These are phyloP conservation scores for Vanrija sp. DNA, from an alignment of 1,284 basidiomycete species.

Conservation along the genomic window DNA sequence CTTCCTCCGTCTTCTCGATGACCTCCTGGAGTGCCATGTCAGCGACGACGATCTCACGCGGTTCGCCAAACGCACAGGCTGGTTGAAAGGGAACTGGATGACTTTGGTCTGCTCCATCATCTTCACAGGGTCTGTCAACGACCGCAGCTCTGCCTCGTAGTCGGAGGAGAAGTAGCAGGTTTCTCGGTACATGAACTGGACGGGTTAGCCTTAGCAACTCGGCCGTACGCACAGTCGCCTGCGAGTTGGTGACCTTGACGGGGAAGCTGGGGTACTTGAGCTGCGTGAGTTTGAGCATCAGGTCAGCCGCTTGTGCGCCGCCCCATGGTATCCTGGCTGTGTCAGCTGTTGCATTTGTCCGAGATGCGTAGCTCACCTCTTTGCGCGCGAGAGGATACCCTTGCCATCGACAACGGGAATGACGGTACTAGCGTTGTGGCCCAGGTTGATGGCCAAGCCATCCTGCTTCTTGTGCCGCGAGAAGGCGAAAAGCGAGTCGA, in stretches of 20 bases:
- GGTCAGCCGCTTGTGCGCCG: constrained; percentile 80
- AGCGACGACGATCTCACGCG: not conserved
- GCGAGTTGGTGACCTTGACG: constrained; percentile 53
- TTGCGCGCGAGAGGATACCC: constrained; percentile 74
- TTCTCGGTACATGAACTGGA: constrained; percentile 81
- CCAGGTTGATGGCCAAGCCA: constrained; percentile 64
- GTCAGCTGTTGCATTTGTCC: not conserved
- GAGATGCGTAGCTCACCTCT: constrained; percentile 57
- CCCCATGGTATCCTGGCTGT: constrained; percentile 83
- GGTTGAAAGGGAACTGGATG: constrained; percentile 77
- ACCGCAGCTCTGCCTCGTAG: constrained; percentile 66
- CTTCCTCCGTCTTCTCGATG: constrained; percentile 89
- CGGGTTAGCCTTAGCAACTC: constrained; percentile 1
- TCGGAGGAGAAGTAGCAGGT: constrained; percentile 81
- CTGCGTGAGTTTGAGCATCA: constrained; percentile 86
- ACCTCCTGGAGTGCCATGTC: constrained; percentile 47
- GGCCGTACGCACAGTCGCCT: constrained; percentile 52
- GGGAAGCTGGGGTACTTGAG: constrained; percentile 92
- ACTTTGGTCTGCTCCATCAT: constrained; percentile 67
- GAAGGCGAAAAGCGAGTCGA: constrained; percentile 92
- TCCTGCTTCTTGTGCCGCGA: constrained; percentile 55
- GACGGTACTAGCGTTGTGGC: constrained; percentile 64
- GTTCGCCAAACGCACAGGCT: constrained; percentile 51
- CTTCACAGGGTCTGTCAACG: constrained; percentile 61
- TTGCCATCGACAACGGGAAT: constrained; percentile 77